phyloP scores from a whole-genome alignment of 2,329 filamentous ascomycete genomes.

The Pseudogymnoascus sp. region DNA sequence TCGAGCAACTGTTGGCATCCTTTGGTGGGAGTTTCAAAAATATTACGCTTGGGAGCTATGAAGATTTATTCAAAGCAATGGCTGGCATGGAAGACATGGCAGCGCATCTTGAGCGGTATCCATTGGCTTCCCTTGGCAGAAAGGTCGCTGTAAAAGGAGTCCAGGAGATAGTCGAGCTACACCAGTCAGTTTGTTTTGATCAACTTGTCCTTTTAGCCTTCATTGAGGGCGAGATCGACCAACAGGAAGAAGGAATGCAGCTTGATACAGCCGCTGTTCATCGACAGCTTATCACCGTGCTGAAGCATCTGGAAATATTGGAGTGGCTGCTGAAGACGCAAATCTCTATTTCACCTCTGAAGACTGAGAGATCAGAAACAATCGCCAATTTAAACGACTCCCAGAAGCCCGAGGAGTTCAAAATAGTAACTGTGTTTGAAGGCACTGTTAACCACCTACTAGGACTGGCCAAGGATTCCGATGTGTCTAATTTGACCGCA shows the following conservation, averaged over 20 bases:
- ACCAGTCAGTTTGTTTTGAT: conserved; percentile 69
- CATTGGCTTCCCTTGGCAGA: conserved; percentile 67
- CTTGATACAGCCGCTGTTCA: conserved; percentile 67
- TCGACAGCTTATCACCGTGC: conserved; percentile 57
- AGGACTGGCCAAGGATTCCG: conserved; percentile 44
- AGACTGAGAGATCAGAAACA: conserved; percentile 29
- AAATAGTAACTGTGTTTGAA: conserved; percentile 50
- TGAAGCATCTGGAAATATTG: conserved; percentile 68
- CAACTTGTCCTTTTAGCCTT: conserved; percentile 77
- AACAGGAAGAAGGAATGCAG: conserved; percentile 58
- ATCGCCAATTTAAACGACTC: conserved; percentile 21
- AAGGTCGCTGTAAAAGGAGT: conserved; percentile 67
- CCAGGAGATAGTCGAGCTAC: conserved; percentile 68
- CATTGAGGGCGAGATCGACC: conserved; percentile 74
- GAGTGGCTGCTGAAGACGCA: conserved; percentile 58
- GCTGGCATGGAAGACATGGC: conserved; percentile 31
- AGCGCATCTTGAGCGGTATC: conserved; percentile 23
- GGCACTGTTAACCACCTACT: conserved; percentile 56
- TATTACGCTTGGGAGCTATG: conserved; percentile 48
- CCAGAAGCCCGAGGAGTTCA: conserved; percentile 40
- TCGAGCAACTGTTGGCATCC: conserved; percentile 57
- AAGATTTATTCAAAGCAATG: conserved; percentile 42
- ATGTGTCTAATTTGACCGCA: conserved; percentile 46
- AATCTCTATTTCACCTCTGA: conserved; percentile 42
- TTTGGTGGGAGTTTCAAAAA: conserved; percentile 58